Conservation (phyloP, 495 filamentous ascomycete genomes). For the Trypethelium eluteriae region DNA sequence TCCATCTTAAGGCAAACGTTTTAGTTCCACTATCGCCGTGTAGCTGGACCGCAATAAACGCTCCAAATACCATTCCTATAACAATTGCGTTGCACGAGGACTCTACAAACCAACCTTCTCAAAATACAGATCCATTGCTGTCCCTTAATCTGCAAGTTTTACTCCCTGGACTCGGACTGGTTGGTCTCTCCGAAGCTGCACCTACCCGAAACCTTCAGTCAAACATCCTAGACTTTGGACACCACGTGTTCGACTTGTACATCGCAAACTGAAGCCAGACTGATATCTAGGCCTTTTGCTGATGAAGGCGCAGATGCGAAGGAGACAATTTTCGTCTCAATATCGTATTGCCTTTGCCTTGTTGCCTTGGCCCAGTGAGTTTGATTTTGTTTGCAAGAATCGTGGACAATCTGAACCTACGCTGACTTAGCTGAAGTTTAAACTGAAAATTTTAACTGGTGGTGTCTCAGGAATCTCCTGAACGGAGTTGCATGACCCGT, state of each 20-base stretch:
- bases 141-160: neutral
- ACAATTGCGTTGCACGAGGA: neutral
- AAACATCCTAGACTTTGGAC: conserved; percentile 3
- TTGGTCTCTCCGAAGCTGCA: conserved; percentile 7
- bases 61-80: neutral
- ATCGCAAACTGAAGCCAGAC: neutral
- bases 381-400: no score
- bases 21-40: neutral
- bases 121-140: neutral
- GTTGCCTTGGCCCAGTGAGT: no score
- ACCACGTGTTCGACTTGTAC: conserved; percentile 10
- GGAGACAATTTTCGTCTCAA: neutral
- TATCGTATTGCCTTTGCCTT: no score
- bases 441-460: no score
- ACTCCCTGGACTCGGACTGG: neutral
- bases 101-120: neutral
- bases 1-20: no score
- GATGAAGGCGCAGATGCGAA: neutral
- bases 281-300: neutral
- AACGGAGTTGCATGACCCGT: neutral
- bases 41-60: neutral
- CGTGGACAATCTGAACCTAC: no score
- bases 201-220: neutral
- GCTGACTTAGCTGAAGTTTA: no score
- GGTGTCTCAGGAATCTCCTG: neutral